These are phyloP conservation scores for Suhomyces kunorum DNA, from an alignment of 1,139 yeast genomes.

Conservation along the genomic window DNA sequence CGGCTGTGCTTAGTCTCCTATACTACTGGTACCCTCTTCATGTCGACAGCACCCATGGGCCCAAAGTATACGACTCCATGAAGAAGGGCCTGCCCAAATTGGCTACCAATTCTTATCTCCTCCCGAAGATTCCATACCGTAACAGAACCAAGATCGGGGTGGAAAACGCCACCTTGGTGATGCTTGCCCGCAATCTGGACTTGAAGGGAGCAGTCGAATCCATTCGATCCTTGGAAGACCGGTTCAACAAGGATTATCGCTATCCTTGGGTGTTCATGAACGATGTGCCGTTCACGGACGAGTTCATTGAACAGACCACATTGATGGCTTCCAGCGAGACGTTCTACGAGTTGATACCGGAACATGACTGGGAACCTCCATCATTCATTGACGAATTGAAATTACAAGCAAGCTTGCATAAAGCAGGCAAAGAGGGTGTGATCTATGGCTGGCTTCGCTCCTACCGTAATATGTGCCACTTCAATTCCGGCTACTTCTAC, in stretches of 20 bases:
- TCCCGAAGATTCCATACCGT: conserved; percentile 26
- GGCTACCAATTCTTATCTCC: conserved; percentile 46
- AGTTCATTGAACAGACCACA: conserved; percentile 56
- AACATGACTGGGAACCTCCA: conserved; percentile 47
- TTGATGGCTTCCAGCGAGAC: conserved; percentile 85
- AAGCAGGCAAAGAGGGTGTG: conserved; percentile 28
- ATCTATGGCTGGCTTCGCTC: conserved; percentile 45
- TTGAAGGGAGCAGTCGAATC: conserved; percentile 43
- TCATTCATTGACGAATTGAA: conserved; percentile 34
- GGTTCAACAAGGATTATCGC: conserved; percentile 46
- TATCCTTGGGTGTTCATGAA: conserved; percentile 52
- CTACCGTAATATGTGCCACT: conserved; percentile 52
- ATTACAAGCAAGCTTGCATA: conserved; percentile 27
- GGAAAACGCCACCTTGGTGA: conserved; percentile 54
- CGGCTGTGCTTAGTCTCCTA: neutral
- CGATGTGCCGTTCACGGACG: conserved; percentile 45
- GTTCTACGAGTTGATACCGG: conserved; percentile 46
- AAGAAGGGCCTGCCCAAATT: conserved; percentile 32
- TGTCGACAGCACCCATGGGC: neutral
- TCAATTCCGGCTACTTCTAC: conserved; percentile 49
- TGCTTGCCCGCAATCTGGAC: conserved; percentile 48
- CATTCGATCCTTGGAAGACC: conserved; percentile 48
- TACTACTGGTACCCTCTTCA: neutral
- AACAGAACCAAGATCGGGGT: conserved; percentile 41
- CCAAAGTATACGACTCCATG: conserved; percentile 11